Base-by-base conservation (phyloP, 768 basidiomycete genomes). In the Lactarius psammicola region DNA sequence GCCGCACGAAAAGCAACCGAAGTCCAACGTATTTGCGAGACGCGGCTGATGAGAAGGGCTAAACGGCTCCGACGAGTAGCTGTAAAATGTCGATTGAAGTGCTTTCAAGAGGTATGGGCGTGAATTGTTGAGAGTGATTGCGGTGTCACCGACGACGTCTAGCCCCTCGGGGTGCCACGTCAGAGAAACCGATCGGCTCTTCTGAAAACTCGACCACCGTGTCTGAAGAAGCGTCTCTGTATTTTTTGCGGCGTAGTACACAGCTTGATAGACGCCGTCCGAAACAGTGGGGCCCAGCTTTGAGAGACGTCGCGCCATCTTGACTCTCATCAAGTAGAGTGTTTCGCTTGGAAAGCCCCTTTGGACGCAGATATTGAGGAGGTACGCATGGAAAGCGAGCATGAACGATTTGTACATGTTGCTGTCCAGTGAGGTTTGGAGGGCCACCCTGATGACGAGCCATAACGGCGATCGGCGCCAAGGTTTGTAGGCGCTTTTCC, bases 381-480 rank as follows among this genome's bases (percentile, higher is more conserved):
- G 6, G 46, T 26, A 4, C 13, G 46, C 5, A 13, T 49, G 46
- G 13, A 49, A 49, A 49, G 15, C 10, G 11, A 49, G 9, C 23
- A 26, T 49, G 6, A 49, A 49, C 13, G 46, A 13, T 26, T 49
- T 49, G 46, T 49, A 49, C 46, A 15, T 26, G 46, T 49, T 26
- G 23, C 11, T 11, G 13, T 49, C 46, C 11, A 49, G 23, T 15
- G 46, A 49, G 13, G 74, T 78, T 44, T 79, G 78, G 11, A 79
- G 65, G 0, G 75, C 77, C 9, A 85, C 81, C 8, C 82, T 13
- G n/a, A 49, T 49, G 0, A 49, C 23, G 1, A 49, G 23, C 46
- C 23, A 49, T 26, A 49, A 15, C 23, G 46, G 23, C 11, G 46
- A 49, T 15, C 46, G 46, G n/a, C 46, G 46, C 46, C 46, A 49